Conservation (phyloP, 2,329 filamentous ascomycete species). For the Claviceps sp. region DNA sequence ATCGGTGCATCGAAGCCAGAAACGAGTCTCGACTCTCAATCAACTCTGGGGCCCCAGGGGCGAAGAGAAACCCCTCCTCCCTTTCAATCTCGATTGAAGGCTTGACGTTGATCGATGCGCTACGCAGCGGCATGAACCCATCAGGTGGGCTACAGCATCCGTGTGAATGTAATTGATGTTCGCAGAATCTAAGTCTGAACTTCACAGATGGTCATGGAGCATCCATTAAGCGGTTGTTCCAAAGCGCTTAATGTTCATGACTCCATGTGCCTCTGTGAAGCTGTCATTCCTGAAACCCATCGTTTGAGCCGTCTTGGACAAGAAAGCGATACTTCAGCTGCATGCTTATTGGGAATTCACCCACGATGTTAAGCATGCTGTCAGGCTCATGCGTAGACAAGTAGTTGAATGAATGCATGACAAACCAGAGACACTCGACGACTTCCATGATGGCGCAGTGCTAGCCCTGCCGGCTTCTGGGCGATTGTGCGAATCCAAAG, state of each 20-base stretch:
- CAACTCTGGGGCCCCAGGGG: background rate
- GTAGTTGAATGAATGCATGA: background rate
- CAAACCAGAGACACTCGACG: background rate
- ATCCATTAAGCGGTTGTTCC: background rate
- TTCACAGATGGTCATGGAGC: too few relatives aligned
- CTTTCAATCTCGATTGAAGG: background rate
- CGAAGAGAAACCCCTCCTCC: too few relatives aligned
- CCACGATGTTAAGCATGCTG: background rate
- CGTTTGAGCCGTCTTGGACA: background rate
- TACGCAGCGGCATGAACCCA: slow-evolving; percentile 1
- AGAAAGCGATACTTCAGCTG: background rate
- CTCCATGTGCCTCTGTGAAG: too few relatives aligned
- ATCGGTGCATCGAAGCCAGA: background rate
- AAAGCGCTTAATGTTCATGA: background rate
- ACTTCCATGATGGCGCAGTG: too few relatives aligned
- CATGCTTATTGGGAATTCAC: background rate
- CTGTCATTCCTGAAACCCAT: too few relatives aligned
- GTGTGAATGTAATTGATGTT: background rate
- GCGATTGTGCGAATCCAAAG: background rate
- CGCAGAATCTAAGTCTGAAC: background rate
- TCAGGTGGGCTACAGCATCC: background rate
- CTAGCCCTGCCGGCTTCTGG: background rate
- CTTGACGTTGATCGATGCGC: background rate
- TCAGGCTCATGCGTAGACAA: background rate
- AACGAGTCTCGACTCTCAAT: background rate